Conservation (phyloP, 257 asterid species). For the Anisodus tanguticus region DNA sequence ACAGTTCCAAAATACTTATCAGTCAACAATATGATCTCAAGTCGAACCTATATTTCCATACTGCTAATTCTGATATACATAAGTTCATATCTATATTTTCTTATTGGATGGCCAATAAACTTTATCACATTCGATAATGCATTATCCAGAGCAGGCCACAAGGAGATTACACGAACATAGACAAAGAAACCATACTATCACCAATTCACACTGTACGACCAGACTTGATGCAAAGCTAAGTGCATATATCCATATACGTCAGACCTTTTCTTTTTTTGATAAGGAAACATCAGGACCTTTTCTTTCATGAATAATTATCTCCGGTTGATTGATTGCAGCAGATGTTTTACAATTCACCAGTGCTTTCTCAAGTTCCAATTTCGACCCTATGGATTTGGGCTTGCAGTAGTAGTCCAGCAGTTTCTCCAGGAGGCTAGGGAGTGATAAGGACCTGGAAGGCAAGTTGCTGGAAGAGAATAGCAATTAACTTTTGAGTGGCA, state of each 20-base stretch:
- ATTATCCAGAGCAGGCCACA: not conserved
- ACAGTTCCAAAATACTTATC: not conserved
- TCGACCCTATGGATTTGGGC: constrained; percentile 19
- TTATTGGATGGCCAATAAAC: not conserved
- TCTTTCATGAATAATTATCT: constrained; percentile 13
- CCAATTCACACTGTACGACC: constrained; percentile 4
- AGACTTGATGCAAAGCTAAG: not conserved
- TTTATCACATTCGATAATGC: not conserved
- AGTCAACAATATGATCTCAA: constrained; percentile 12
- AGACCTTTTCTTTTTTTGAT: too few relatives aligned
- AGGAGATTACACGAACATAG: not conserved
- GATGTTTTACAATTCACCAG: not conserved
- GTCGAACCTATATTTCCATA: not conserved
- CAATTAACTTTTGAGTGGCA: constrained; percentile 12
- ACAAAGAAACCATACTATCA: not conserved
- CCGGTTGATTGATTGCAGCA: not conserved
- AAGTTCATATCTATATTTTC: not conserved
- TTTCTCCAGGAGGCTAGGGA: constrained; percentile 19
- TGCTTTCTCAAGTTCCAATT: constrained; percentile 17
- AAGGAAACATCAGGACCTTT: not conserved
- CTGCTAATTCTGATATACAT: not conserved
- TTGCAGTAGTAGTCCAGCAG: constrained; percentile 20
- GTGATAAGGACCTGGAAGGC: not conserved
- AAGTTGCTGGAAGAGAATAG: not conserved
- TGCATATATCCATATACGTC: not conserved